phyloP scores from a whole-genome alignment of 2,329 filamentous ascomycete genomes.

The Paecilomyces dactylethromorphus region DNA sequence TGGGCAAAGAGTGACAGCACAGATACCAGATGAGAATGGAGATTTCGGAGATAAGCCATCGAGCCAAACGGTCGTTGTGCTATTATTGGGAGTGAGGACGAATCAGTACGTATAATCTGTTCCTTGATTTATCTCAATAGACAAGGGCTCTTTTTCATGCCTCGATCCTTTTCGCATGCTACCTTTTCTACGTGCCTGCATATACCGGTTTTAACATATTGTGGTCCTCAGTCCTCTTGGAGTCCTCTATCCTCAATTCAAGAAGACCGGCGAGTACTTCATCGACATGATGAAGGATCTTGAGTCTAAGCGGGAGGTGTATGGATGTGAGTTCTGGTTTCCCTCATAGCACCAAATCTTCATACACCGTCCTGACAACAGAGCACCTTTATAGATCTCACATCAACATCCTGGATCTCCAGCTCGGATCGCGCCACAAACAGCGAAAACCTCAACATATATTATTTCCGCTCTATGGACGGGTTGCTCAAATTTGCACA shows the following conservation, averaged over 20 bases:
- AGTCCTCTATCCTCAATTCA: constrained; percentile 39
- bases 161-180: background rate
- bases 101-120: constrained; percentile 3
- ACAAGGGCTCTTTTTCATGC: background rate
- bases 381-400: constrained; percentile 26
- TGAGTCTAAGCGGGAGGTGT: constrained; percentile 32
- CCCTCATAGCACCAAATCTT: background rate
- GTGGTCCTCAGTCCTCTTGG: constrained; percentile 36
- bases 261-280: constrained; percentile 35
- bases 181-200: background rate
- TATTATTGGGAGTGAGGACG: constrained; percentile 5
- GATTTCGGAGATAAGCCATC: constrained; percentile 1
- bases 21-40: constrained; percentile 7
- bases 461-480: constrained; percentile 47
- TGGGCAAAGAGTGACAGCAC: constrained; percentile 4
- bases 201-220: background rate
- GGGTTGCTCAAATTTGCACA: constrained; percentile 49
- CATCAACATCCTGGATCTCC: constrained; percentile 35
- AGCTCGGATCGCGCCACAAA: constrained; percentile 31
- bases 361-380: background rate
- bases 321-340: constrained; percentile 27
- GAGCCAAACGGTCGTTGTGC: constrained; percentile 4
- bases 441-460: constrained; percentile 36
- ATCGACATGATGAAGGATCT: constrained; percentile 30
- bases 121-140: background rate